Evolutionary conservation across 805 yeast species (phyloP), one percentile per base, ranked within the genome.

Genomic region (Candida namnaoensis): DNA sequence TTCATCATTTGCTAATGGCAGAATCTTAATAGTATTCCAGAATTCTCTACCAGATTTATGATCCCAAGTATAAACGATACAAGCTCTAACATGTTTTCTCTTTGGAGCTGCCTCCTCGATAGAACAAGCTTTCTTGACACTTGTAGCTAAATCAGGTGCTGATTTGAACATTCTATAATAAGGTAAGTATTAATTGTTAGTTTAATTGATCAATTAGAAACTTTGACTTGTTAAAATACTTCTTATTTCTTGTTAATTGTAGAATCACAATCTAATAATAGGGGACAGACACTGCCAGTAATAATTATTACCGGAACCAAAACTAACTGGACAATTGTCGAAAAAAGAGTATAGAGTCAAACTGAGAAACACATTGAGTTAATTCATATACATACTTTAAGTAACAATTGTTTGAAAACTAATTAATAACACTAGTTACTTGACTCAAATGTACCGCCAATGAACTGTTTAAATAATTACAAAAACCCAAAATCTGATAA

Each of bases 1-100:
- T 49, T 88, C 95, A 53, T 86, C 91, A 43, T 76, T 72, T 47
- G 82, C 88, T 44, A 90, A 66, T 1, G 97, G 95, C 47, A 80
- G 78, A 41, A 82, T 62, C 60, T 85, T 87, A 47, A 91, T 67
- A 2, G 82, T 79, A 52, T 84, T 79, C 91, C 96, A 91, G 53
- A 90, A 85, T 9, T 85, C 86, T 44, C 78, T 72, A 4, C 95
- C 79, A 34, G 87, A 78, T 57, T 84, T 82, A 54, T 87, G 91
- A 61, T 93, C 99, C 96, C 97, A 91, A 1, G 97, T 88, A 62
- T 82, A 90, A 34, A 91, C 95, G 45, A 90, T 90, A 66, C 96
- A 88, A 2, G 95, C 88, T 54, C 99, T 72, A 6, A 91, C 98
- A 63, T 91, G 99, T 60, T 91, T 91, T 51, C 99, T 72, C 62